phyloP scores from a whole-genome alignment of 2,329 filamentous ascomycete genomes.

The Didymella glomerata region DNA sequence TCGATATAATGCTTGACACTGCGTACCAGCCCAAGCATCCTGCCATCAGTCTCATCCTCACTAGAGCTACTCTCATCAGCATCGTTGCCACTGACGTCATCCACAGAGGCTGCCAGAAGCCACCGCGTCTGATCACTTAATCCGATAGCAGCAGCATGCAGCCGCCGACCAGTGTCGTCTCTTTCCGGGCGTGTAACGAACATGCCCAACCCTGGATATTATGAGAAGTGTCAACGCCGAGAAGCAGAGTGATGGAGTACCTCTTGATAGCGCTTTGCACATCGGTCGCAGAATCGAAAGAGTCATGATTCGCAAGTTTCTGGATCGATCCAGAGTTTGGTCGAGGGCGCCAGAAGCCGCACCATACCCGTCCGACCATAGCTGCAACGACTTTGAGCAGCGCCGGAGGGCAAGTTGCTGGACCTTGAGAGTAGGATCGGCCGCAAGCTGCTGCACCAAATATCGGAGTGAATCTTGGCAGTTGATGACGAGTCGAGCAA shows the following conservation, averaged over 20 bases:
- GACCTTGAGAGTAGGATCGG: background rate
- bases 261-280: slow-evolving; percentile 20
- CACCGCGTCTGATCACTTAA: background rate
- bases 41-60: no score
- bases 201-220: no score
- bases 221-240: no score
- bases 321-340: slow-evolving; percentile 26
- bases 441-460: background rate
- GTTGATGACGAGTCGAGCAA: slow-evolving; percentile 11
- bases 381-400: slow-evolving; percentile 19
- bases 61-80: background rate
- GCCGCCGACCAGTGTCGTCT: background rate
- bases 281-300: slow-evolving; percentile 24
- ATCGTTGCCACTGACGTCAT: background rate
- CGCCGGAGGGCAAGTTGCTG: slow-evolving; percentile 22
- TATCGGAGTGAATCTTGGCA: slow-evolving; percentile 15
- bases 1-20: background rate
- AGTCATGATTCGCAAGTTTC: slow-evolving; percentile 21
- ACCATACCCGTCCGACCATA: slow-evolving; percentile 32
- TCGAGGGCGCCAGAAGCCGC: slow-evolving; percentile 27
- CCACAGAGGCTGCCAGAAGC: background rate
- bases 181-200: no score
- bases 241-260: slow-evolving; percentile 10
- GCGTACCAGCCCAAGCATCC: background rate
- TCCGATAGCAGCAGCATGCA: no score